These are phyloP conservation scores for Gossypium mustelinum DNA, from an alignment of 345 rosid genomes.

Conservation along the genomic window DNA sequence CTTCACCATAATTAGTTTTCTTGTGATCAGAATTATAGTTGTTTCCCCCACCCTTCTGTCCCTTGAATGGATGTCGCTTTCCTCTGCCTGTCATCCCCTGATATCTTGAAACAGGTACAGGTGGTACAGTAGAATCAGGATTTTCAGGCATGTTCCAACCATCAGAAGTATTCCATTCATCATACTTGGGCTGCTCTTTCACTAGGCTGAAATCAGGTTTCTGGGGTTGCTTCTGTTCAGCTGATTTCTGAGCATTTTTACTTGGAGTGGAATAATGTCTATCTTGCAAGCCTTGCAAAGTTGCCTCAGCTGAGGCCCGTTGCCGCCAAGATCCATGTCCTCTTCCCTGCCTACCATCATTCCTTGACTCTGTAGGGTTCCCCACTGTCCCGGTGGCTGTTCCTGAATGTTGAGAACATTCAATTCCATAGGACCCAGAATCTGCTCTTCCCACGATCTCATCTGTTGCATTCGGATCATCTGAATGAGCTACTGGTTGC, in stretches of 20 bases:
- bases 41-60: constrained; percentile 41
- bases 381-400: constrained; percentile 37
- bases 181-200: constrained; percentile 45
- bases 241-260: constrained; percentile 35
- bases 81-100: constrained; percentile 46
- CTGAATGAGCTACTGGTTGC: constrained; percentile 35
- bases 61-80: constrained; percentile 50
- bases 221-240: constrained; percentile 41
- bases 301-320: constrained; percentile 44
- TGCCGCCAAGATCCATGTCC: constrained; percentile 71
- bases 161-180: constrained; percentile 47
- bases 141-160: constrained; percentile 57
- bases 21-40: constrained; percentile 47
- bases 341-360: constrained; percentile 55
- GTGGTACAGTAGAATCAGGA: constrained; percentile 28
- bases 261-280: constrained; percentile 30
- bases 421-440: constrained; percentile 35
- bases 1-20: constrained; percentile 40
- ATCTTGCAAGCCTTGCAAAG: constrained; percentile 31
- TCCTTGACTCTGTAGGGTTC: constrained; percentile 36
- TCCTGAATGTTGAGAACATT: constrained; percentile 31
- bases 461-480: constrained; percentile 26
- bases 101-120: constrained; percentile 40
- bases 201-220: constrained; percentile 31
- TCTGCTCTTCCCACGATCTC: constrained; percentile 29